Conservation (phyloP, 2,329 filamentous ascomycete species). For the Fusarium ramigenum region DNA sequence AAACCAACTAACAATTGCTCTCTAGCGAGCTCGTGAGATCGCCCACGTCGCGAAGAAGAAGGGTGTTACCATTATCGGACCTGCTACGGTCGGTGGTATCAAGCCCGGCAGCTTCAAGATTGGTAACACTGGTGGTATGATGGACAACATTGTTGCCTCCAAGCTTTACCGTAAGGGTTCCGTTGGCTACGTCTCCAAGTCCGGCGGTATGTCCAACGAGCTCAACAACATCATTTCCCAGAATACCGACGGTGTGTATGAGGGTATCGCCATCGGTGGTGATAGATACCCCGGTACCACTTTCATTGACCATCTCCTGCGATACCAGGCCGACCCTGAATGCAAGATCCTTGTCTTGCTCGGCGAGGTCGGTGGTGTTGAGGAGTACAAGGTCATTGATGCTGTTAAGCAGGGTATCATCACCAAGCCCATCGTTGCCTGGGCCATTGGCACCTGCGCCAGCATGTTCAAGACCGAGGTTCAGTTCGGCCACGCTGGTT, state of each 20-base stretch:
- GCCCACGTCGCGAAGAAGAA: slow-evolving; percentile 97
- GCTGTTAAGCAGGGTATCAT: slow-evolving; percentile 94
- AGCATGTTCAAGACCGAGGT: slow-evolving; percentile 99
- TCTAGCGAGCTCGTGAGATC: slow-evolving; percentile 93
- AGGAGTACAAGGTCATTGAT: slow-evolving; percentile 99
- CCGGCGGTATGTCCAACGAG: slow-evolving; percentile 99
- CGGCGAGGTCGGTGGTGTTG: slow-evolving; percentile 98
- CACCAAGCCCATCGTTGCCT: slow-evolving; percentile 98
- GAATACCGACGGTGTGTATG: slow-evolving; percentile 96
- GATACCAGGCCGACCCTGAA: slow-evolving; percentile 95
- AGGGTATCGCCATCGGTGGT: slow-evolving; percentile 99
- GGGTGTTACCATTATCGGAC: slow-evolving; percentile 98
- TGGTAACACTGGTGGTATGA: slow-evolving; percentile 99
- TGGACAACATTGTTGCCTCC: slow-evolving; percentile 99
- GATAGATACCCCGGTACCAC: slow-evolving; percentile 98
- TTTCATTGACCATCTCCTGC: slow-evolving; percentile 97
- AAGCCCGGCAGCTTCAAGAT: slow-evolving; percentile 99
- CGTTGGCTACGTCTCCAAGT: slow-evolving; percentile 99
- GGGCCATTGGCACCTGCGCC: slow-evolving; percentile 99
- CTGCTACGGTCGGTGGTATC: slow-evolving; percentile 98
- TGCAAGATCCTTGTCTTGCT: slow-evolving; percentile 98
- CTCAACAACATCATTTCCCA: slow-evolving; percentile 99
- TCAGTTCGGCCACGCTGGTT: slow-evolving; percentile 98
- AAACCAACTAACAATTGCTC: slow-evolving; percentile 20
- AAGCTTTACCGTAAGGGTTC: slow-evolving; percentile 99